A percentile compares a stretch with the other conserved stretches of the same genome.
These are phyloP conservation scores for Infundibulicybe gibba DNA, from an alignment of 768 basidiomycete genomes.

Conservation along the genomic window DNA sequence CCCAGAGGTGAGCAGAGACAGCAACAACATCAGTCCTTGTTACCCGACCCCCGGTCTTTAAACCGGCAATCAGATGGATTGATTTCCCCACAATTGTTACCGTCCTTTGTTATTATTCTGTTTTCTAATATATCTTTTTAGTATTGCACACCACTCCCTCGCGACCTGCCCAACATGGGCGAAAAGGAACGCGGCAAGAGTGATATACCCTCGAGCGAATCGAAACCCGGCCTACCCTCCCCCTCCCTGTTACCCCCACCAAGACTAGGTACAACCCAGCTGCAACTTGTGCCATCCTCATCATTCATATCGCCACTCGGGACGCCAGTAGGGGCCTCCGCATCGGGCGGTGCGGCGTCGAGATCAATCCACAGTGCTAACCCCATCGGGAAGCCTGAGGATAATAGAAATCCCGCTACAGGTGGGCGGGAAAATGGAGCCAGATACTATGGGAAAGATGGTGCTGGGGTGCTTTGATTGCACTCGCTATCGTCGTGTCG, in stretches of 20 bases:
- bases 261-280: constrained; percentile 1
- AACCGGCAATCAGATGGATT: constrained; percentile 1
- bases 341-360: not conserved
- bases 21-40: too few relatives aligned
- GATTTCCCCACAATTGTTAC: constrained; percentile 2
- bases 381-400: constrained; percentile 8
- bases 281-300: constrained; percentile 4
- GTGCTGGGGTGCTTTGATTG: constrained; percentile 79
- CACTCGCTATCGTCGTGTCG: constrained; percentile 74
- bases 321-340: constrained; percentile 4
- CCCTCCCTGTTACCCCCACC: constrained; percentile 10
- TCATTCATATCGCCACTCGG: constrained; percentile 7
- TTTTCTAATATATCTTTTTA: constrained; percentile 25
- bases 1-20: constrained; percentile 64
- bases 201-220: constrained; percentile 19
- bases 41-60: not conserved
- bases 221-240: constrained; percentile 15
- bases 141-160: constrained; percentile 65
- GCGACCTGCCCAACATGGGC: constrained; percentile 92
- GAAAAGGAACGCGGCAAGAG: constrained; percentile 62
- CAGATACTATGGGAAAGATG: constrained; percentile 79
- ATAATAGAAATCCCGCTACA: constrained; percentile 15
- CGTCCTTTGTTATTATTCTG: constrained; percentile 2
- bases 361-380: constrained; percentile 6
- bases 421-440: constrained; percentile 65